Base-by-base conservation (phyloP, 2,329 filamentous ascomycete genomes). In the Ophiostoma sp. region DNA sequence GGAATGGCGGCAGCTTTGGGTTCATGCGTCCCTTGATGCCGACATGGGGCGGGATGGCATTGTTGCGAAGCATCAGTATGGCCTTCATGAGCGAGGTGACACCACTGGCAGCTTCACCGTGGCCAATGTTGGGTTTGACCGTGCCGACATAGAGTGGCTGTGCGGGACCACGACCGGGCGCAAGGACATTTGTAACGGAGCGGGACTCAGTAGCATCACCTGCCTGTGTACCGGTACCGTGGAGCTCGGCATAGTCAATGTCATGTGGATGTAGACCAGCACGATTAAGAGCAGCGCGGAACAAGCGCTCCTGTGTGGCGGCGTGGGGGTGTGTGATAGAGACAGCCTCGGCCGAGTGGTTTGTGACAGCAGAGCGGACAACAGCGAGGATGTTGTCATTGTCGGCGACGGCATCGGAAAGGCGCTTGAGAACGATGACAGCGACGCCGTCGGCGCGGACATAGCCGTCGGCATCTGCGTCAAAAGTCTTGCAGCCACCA, bases 321-420 rank as follows among this genome's bases (percentile, higher is more conserved):
- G 87, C 89, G 76, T 95, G 91, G 1, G 92, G 92, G 69, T 92
- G 89, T 0, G 91, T 95, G 74, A 96, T 95, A 1, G 91, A 93
- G 27, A 92, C 87, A 58, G 91, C 87, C 73, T 93, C 87, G 0
- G 89, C 89, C 0, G 89, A 93, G 77, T 95, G 91, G 77, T 95
- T 96, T 65, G 91, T 95, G 5, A 87, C 85, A 0, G 88, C 85
- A 40, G 87, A 90, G 0, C 90, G 81, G 65, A 97, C 89, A 71
- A 91, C 87, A 14, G 87, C 91, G n/a, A 93, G 82, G 58, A 85
- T 88, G 83, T 75, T 88, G 85, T 95, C 92, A 70, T 90, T 88
- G 73, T 95, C 91, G 0, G 85, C 85, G 66, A 90, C 76, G 0
- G 91, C 91, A 77, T 94, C 91, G 67, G 91, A 88, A 2, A 93